Conservation (phyloP, 805 yeast genomes). For the Wickerhamomyces bisporus region DNA sequence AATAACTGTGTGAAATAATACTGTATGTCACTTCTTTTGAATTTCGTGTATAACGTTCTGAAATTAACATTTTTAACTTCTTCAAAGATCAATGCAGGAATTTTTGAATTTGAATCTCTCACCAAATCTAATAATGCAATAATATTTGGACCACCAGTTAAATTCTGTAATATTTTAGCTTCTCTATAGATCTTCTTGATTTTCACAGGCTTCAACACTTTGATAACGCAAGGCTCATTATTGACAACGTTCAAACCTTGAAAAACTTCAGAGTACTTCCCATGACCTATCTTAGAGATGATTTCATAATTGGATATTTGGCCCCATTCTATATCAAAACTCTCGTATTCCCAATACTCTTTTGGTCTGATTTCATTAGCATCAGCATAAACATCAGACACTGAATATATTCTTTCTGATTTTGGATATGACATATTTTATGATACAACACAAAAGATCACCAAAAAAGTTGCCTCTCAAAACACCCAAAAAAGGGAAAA, state of each 20-base stretch:
- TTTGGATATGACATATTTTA: conserved; percentile 18
- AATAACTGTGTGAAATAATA: conserved; percentile 78
- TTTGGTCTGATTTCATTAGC: conserved; percentile 63
- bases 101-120: conserved; percentile 70
- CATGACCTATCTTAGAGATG: conserved; percentile 80
- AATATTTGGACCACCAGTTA: conserved; percentile 81
- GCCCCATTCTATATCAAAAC: conserved; percentile 58
- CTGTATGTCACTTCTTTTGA: conserved; percentile 70
- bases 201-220: conserved; percentile 89
- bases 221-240: conserved; percentile 69
- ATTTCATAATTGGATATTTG: conserved; percentile 64
- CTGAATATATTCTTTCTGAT: conserved; percentile 34
- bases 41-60: conserved; percentile 72
- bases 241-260: conserved; percentile 70
- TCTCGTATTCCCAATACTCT: conserved; percentile 85
- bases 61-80: conserved; percentile 79
- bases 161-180: conserved; percentile 78
- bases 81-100: conserved; percentile 86
- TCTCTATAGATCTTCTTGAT: conserved; percentile 88
- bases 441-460: neutral
- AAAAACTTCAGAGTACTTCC: conserved; percentile 94
- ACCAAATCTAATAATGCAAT: conserved; percentile 76
- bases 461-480: neutral
- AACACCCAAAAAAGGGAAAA: neutral
- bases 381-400: conserved; percentile 66